Evolutionary conservation across 2,329 filamentous ascomycete species (phyloP), one percentile per base, ranked within the genome.

Genomic region (Botrytis byssoidea): DNA sequence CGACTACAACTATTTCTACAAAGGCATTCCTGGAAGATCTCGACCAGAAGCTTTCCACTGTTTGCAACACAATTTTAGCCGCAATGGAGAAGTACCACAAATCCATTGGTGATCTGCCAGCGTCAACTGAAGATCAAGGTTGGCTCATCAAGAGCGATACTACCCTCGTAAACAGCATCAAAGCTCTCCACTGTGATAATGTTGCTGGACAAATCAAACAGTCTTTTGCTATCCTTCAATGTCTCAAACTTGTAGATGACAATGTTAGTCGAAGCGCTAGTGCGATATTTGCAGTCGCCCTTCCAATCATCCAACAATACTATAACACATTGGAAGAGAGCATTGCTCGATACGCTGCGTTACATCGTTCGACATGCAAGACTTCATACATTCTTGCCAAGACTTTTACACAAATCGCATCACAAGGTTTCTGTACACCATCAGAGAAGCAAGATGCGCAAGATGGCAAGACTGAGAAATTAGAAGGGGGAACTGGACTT

Each of bases 401-500:
- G 68, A 89, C 90, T 0, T 97, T 98, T 81, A 88, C 89, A 1
- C 91, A 94, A 74, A 88, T 99, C 68, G 90, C 93, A 1, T 88
- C 90, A 0, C 90, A 97, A 81, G 96, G 96, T 2, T 98, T 98
- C 85, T 99, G 96, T 81, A 93, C 91, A 32, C 96, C 96, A 0
- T 87, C 92, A 35, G 95, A 98, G 79, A 92, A 94, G 78, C 90
- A 90, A 0, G 89, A 93, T 59, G 89, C 91, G 67, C 89, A 91
- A 73, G 87, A 90, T 69, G 89, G 89, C 32, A 88, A 93, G 74
- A 88, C 89, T 37, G 93, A 95, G 20, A 92, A 97, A 78, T 86
- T 98, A 44, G 95, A 99, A 82, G 90, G 90, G 55, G 97, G 97
- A 25, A 98, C 95, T 18, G 97, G 96, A 48, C 89, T 99, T 37